Conservation (phyloP, 441 rosid genomes). For the Pelargonium australe region DNA sequence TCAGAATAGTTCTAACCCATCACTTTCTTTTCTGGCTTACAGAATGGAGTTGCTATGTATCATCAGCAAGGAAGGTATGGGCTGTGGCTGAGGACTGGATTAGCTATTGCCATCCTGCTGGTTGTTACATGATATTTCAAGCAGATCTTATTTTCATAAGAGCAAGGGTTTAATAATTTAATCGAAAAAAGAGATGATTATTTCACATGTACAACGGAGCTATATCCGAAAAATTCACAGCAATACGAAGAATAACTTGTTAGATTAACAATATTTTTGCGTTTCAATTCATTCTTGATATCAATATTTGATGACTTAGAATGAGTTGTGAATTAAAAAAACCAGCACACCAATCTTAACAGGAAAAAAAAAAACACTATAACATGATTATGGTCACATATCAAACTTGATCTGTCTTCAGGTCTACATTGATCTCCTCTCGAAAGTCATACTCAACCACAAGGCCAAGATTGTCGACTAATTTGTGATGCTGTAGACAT, state of each 20-base stretch:
- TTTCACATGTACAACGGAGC: background rate
- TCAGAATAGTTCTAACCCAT: background rate
- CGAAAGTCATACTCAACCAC: conserved; percentile 69
- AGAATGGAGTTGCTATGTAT: conserved; percentile 55
- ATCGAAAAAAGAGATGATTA: background rate
- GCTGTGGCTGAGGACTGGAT: conserved; percentile 41
- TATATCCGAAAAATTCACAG: background rate
- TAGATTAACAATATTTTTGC: background rate
- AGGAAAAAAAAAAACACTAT: conserved; percentile 10
- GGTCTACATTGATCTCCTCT: conserved; percentile 38
- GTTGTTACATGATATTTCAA: conserved; percentile 24
- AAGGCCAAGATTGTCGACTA: conserved; percentile 85
- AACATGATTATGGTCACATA: conserved; percentile 12
- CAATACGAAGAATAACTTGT: background rate
- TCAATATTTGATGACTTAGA: background rate
- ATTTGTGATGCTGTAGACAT: conserved; percentile 73
- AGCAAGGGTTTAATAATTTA: background rate
- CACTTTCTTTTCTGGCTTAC: conserved; percentile 24
- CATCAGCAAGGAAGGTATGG: conserved; percentile 37
- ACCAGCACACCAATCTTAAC: no score
- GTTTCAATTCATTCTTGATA: conserved; percentile 1
- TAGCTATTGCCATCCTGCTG: conserved; percentile 45
- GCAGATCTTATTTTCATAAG: background rate
- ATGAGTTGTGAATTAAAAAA: background rate
- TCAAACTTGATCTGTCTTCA: conserved; percentile 42